A percentile compares a stretch with the other conserved stretches of the same genome.
Evolutionary conservation across 2,329 filamentous ascomycete genomes (phyloP).

Genomic region (Coniella lustricola): DNA sequence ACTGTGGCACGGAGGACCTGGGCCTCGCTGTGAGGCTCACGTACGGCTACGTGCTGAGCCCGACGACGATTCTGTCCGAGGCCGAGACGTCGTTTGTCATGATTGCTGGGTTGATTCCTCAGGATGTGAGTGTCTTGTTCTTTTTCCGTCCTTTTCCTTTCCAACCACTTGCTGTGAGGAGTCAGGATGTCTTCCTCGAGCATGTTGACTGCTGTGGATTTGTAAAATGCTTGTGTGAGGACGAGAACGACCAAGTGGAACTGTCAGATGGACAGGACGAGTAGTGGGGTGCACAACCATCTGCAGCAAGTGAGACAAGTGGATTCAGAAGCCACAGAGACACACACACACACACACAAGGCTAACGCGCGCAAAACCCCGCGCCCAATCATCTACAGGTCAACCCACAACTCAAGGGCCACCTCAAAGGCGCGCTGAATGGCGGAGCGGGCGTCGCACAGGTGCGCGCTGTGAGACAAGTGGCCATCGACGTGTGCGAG

Average conservation of each 20-base stretch:
- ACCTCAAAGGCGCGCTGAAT: conserved; percentile 43
- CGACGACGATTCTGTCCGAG: conserved; percentile 35
- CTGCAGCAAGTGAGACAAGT: background rate
- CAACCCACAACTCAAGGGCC: conserved; percentile 46
- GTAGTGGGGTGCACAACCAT: background rate
- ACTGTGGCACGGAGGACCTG: conserved; percentile 42
- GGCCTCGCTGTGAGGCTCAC: conserved; percentile 39
- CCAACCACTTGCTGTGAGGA: background rate
- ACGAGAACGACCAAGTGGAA: too few species aligned
- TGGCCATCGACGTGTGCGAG: conserved; percentile 39
- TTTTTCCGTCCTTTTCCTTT: background rate
- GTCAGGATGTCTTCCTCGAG: too few species aligned
- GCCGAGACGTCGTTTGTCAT: conserved; percentile 45
- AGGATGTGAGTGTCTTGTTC: conserved; percentile 33
- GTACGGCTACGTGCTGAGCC: conserved; percentile 42
- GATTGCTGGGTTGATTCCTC: conserved; percentile 42
- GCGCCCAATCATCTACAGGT: conserved; percentile 28
- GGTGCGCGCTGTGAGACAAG: conserved; percentile 39
- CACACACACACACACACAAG: background rate
- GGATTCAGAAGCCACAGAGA: background rate
- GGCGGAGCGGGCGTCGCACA: conserved; percentile 41
- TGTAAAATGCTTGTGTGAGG: too few species aligned
- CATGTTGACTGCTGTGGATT: too few species aligned
- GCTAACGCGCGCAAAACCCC: conserved; percentile 8
- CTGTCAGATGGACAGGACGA: too few species aligned